Evolutionary conservation across 345 rosid species (phyloP), one percentile per base, ranked within the genome.

Genomic region (Gossypium bickii): DNA sequence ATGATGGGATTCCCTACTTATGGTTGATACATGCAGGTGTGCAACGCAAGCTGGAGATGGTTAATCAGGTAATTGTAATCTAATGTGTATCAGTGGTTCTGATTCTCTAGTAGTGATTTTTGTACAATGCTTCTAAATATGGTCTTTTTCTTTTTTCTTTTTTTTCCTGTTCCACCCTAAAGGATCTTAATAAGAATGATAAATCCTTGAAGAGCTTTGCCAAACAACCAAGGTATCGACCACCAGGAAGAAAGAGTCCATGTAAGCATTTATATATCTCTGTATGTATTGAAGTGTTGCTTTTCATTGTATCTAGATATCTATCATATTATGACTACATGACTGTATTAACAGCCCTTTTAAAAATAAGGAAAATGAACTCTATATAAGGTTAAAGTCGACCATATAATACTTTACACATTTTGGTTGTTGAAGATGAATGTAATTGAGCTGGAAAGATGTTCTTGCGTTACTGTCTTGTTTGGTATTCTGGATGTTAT

Each of bases 221-320:
- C 34, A 89, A 63, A 76, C 92, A 82, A 75, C 80, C 83, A 41
- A 91, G 76, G 76, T 93, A 93, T 85, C 89, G 76, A 52, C 91
- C 92, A 29, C 96, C 89, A 1, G 94, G 89, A 78, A 89, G 84
- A 87, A 91, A 82, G 80, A 89, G 86, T 79, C 91, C 91, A 61
- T 67, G 99, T 95, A 89, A 88, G 97, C 80, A 15, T 59, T 18
- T 58, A 8, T 18, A 4, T 58, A 34, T 34, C 41, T 34, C 5
- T 34, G 41, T 34, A 34, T 38, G 18, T 3, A 64, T 16, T 63
- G 18, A 10, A 17, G 3, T 34, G 48, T 8, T 12, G 18, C 71
- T 17, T 15, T 38, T 34, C 41, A 34, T 34, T 43, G 0, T 9
- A 3, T 12, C 22, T 24, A 29, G 41, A n/a, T 64, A 34, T 27